Conservation (phyloP, 225 moss, liverwort and hornwort species). For the Physcomitrellopsis africana region DNA sequence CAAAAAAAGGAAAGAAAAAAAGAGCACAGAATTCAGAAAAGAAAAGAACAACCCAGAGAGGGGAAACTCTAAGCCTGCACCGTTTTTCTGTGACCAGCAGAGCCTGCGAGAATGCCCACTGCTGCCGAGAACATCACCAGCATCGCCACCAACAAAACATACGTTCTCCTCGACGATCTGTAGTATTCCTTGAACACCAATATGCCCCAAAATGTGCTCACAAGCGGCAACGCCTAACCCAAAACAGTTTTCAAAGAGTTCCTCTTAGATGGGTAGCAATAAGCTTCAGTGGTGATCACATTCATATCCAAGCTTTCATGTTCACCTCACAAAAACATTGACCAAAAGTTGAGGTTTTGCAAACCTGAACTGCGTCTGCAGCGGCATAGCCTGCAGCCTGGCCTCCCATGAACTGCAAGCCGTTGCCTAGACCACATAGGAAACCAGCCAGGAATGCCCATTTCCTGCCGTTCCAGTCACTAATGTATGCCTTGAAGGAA, state of each 20-base stretch:
- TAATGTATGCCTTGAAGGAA: constrained; percentile 51
- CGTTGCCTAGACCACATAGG: constrained; percentile 86
- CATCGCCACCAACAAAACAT: constrained; percentile 68
- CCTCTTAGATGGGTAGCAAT: not conserved
- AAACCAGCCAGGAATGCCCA: constrained; percentile 85
- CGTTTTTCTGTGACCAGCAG: constrained; percentile 63
- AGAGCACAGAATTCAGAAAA: too few relatives aligned
- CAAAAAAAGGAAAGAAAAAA: too few relatives aligned
- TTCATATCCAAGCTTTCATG: too few relatives aligned
- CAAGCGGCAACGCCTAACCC: constrained; percentile 82
- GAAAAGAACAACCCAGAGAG: too few relatives aligned
- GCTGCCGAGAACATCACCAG: constrained; percentile 81
- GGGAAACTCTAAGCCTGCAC: too few relatives aligned
- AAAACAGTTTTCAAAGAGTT: not conserved
- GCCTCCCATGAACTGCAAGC: constrained; percentile 97
- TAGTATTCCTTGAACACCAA: constrained; percentile 83
- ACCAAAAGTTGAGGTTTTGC: too few relatives aligned
- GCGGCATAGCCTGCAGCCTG: constrained; percentile 98
- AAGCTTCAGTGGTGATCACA: not conserved
- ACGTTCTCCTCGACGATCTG: constrained; percentile 81
- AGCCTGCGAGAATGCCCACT: constrained; percentile 76
- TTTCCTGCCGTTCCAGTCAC: constrained; percentile 61
- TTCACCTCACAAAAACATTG: too few relatives aligned
- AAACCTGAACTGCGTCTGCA: constrained; percentile 95
- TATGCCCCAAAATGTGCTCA: constrained; percentile 95